Evolutionary conservation across 192 early-diverging fungal species (phyloP).

Genomic region (Mortierella hygrophila): DNA sequence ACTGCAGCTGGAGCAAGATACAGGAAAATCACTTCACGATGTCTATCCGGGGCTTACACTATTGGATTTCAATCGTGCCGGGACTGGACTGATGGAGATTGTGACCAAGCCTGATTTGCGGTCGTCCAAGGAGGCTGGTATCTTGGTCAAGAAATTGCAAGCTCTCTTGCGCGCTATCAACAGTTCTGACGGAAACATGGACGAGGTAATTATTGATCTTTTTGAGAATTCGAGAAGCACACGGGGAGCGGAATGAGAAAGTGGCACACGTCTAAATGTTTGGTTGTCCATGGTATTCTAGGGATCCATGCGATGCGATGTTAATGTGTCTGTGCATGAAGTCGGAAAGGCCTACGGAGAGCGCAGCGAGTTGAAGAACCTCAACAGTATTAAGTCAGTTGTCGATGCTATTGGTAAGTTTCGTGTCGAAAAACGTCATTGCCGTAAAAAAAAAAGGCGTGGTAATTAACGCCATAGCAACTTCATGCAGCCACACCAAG

Average conservation of each 20-base stretch:
- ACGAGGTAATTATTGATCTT: constrained; percentile 68
- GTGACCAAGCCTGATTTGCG: constrained; percentile 89
- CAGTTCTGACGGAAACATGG: constrained; percentile 85
- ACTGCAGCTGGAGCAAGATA: constrained; percentile 94
- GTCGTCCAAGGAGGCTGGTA: constrained; percentile 79
- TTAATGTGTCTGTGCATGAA: constrained; percentile 89
- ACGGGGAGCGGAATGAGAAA: too few species aligned
- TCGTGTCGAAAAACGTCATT: too few species aligned
- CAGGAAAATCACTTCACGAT: constrained; percentile 85
- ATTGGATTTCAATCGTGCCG: constrained; percentile 90
- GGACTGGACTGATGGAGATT: constrained; percentile 91
- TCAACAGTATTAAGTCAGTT: constrained; percentile 81
- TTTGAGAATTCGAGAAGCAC: not conserved
- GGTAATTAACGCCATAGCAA: not conserved
- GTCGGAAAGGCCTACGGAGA: constrained; percentile 66
- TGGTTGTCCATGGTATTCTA: constrained; percentile 14
- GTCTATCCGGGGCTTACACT: constrained; percentile 71
- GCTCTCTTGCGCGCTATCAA: constrained; percentile 75
- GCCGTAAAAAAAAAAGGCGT: not conserved
- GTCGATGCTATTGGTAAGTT: constrained; percentile 72
- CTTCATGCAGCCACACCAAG: not conserved
- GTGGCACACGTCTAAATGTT: not conserved
- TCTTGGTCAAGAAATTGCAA: constrained; percentile 85
- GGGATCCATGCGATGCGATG: constrained; percentile 92
- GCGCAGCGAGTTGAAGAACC: constrained; percentile 85